Conservation (phyloP, 106 monocot species). For the Narthecium ossifragum region DNA sequence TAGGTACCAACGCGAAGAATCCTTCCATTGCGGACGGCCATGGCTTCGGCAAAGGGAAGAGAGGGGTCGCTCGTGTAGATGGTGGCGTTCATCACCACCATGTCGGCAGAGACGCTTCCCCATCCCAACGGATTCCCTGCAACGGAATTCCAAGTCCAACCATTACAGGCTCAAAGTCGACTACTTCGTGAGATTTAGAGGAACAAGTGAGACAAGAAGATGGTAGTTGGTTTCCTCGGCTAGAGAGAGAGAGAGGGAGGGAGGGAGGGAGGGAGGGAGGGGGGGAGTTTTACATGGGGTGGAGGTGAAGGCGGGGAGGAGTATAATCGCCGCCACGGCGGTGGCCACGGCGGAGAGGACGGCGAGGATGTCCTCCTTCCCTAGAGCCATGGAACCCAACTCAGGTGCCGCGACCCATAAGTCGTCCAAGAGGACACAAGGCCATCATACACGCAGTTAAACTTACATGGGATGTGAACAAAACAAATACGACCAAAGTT, state of each 20-base stretch:
- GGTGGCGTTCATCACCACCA: conserved; percentile 58
- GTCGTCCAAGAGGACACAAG: too few relatives aligned
- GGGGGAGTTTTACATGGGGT: conserved; percentile 3
- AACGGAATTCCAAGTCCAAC: not conserved
- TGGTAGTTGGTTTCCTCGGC: not conserved
- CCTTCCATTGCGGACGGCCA: conserved; percentile 46
- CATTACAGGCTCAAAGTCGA: not conserved
- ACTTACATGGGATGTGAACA: too few relatives aligned
- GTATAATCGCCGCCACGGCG: conserved; percentile 12
- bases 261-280: not conserved
- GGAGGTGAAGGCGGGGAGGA: not conserved
- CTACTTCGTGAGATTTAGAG: not conserved
- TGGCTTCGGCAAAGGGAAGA: conserved; percentile 50
- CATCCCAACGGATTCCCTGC: conserved; percentile 27
- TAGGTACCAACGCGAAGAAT: conserved; percentile 45
- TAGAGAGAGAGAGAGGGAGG: too few relatives aligned
- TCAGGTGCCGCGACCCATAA: too few relatives aligned
- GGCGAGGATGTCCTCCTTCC: conserved; percentile 1
- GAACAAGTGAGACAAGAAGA: not conserved
- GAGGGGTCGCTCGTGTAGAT: conserved; percentile 58
- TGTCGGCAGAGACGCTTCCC: conserved; percentile 23
- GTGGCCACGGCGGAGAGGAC: conserved; percentile 20
- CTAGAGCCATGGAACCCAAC: too few relatives aligned
- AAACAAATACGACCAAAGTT: too few relatives aligned
- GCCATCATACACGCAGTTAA: too few relatives aligned